phyloP scores from a whole-genome alignment of 768 basidiomycete species.

The Amanita subjunquillea region DNA sequence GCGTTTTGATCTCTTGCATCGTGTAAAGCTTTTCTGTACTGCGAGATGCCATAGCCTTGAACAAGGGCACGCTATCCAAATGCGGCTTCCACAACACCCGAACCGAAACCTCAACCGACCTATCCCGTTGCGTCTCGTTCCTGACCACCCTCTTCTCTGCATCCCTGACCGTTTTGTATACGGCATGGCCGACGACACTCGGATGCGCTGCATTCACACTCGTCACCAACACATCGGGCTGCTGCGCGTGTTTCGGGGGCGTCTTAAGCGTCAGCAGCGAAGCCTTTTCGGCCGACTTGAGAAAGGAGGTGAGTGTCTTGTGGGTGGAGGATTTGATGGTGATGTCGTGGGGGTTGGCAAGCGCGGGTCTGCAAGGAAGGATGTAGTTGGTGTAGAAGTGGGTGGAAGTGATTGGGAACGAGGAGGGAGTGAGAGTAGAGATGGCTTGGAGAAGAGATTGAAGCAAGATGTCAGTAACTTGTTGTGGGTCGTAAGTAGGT shows the following conservation, averaged over 20 bases:
- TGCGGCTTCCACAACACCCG: slow-evolving; percentile 74
- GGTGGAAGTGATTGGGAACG: slow-evolving; percentile 72
- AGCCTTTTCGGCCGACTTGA: slow-evolving; percentile 70
- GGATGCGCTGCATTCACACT: slow-evolving; percentile 48
- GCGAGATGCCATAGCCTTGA: slow-evolving; percentile 38
- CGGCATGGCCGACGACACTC: slow-evolving; percentile 38
- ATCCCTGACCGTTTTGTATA: slow-evolving; percentile 54
- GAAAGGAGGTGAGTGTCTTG: slow-evolving; percentile 76
- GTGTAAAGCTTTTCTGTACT: slow-evolving; percentile 48
- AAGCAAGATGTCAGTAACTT: slow-evolving; percentile 49
- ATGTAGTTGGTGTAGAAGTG: slow-evolving; percentile 68
- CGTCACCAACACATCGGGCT: slow-evolving; percentile 45
- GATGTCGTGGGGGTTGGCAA: slow-evolving; percentile 16
- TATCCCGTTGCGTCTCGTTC: slow-evolving; percentile 11
- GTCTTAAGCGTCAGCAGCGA: slow-evolving; percentile 66
- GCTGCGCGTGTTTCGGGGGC: slow-evolving; percentile 31
- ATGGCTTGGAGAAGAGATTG: slow-evolving; percentile 61
- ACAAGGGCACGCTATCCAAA: slow-evolving; percentile 42
- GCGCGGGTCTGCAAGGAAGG: slow-evolving; percentile 60
- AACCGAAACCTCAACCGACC: slow-evolving; percentile 23
- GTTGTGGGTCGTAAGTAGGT: slow-evolving; percentile 22
- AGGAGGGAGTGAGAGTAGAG: slow-evolving; percentile 29
- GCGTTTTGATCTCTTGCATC: slow-evolving; percentile 40
- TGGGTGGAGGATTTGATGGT: slow-evolving; percentile 72
- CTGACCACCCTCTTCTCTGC: slow-evolving; percentile 44